Conservation (phyloP, 345 rosid genomes). For the Hevea brasiliensis region DNA sequence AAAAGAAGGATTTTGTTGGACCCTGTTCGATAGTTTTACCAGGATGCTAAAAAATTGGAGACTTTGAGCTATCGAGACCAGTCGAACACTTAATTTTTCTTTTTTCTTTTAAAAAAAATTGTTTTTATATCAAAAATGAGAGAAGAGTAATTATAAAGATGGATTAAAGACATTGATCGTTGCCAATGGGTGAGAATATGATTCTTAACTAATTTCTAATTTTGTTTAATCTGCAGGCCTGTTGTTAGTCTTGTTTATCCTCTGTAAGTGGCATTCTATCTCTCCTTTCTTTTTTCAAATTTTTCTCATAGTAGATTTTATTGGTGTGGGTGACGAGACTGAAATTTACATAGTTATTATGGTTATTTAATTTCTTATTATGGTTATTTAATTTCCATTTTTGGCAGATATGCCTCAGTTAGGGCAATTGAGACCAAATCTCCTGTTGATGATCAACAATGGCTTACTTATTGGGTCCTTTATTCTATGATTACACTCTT, state of each 20-base stretch:
- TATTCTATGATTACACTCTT: slow-evolving; percentile 82
- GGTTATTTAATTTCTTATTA: slow-evolving; percentile 9
- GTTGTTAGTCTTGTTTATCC: slow-evolving; percentile 88
- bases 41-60: background rate
- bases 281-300: background rate
- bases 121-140: too few species aligned
- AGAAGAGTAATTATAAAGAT: too few species aligned
- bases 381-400: background rate
- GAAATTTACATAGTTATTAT: slow-evolving; percentile 19
- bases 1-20: background rate
- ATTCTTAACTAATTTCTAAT: slow-evolving; percentile 3
- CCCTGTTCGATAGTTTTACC: too few species aligned
- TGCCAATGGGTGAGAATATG: too few species aligned
- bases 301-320: background rate
- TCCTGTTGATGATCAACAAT: slow-evolving; percentile 78
- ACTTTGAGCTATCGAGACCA: background rate
- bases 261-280: slow-evolving; percentile 55
- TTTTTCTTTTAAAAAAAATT: too few species aligned
- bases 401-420: slow-evolving; percentile 72
- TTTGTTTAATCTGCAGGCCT: slow-evolving; percentile 62
- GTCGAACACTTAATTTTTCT: too few species aligned
- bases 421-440: slow-evolving; percentile 88
- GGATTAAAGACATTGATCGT: too few species aligned
- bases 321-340: background rate
- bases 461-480: slow-evolving; percentile 97